These are phyloP conservation scores for Pleodorina starrii DNA, from an alignment of 139 green algal species.

Conservation along the genomic window DNA sequence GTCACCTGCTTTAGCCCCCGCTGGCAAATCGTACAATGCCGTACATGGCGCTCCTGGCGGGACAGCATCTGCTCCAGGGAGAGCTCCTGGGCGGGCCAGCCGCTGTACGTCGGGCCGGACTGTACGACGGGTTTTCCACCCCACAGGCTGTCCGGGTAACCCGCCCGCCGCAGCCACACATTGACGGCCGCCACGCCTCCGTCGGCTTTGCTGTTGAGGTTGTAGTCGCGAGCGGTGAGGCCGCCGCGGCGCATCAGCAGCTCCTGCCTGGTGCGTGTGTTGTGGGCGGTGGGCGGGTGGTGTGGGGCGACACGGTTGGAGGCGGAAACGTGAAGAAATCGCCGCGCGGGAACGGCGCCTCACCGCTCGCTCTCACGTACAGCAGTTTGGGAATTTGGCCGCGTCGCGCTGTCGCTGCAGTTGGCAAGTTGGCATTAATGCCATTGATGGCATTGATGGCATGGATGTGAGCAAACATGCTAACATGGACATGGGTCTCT, in stretches of 20 bases:
- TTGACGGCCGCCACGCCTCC: slow-evolving; percentile 48
- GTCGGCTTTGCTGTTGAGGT: slow-evolving; percentile 46
- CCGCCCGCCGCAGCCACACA: slow-evolving; percentile 37
- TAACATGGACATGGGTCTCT: too few species aligned
- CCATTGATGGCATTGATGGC: too few species aligned
- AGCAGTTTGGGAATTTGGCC: too few species aligned
- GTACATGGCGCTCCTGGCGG: slow-evolving; percentile 43
- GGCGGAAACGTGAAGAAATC: too few species aligned
- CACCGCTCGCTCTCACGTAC: too few species aligned
- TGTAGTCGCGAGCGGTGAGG: slow-evolving; percentile 38
- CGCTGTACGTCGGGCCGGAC: background rate
- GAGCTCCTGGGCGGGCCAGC: background rate
- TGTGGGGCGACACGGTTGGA: background rate
- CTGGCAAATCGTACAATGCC: slow-evolving; percentile 49
- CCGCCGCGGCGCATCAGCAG: slow-evolving; percentile 43
- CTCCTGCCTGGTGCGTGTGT: slow-evolving; percentile 54
- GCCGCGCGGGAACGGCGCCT: too few species aligned
- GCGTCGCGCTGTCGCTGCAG: too few species aligned
- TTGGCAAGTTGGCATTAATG: too few species aligned
- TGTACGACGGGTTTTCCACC: background rate
- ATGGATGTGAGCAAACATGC: too few species aligned
- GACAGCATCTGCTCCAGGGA: slow-evolving; percentile 1
- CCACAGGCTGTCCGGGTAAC: slow-evolving; percentile 56
- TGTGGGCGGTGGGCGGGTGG: background rate
- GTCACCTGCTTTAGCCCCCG: slow-evolving; percentile 33